Evolutionary conservation across 2,329 filamentous ascomycete genomes (phyloP), one percentile per base, ranked within the genome.

Genomic region (Trichoderma oligosporum): DNA sequence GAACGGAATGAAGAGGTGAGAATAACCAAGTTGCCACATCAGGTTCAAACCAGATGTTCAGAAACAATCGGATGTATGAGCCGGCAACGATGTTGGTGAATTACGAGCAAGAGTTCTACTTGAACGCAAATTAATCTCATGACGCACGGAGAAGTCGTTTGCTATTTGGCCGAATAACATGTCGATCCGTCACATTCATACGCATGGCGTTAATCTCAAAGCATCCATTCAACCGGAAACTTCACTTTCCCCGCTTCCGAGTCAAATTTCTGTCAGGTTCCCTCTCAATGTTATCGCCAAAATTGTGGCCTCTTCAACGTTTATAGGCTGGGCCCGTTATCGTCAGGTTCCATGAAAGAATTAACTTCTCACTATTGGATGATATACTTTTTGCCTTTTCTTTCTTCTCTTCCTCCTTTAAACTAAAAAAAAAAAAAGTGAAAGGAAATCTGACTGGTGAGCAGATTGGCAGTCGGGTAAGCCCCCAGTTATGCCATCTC

Each of bases 161-260:
- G 20, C 4, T 5, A 18, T 25, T 20, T 27, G 33, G 29, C 18
- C 49, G 38, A 35, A 20, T 18, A 4, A 6, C 39, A 14, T 25
- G 38, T 20, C 39, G 6, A 44, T 35, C 25, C 39, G 49, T 54
- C 49, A 54, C 38, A 54, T 54, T 29, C 22, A n/a, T 31, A 24
- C n/a, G 29, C 29, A 45, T 38, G 22, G 12, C 14, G 18, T 36
- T 33, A 53, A 33, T 33, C 29, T 31, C 46, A 49, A 42, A 31
- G 22, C 11, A 38, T 49, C 46, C 46, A 33, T 42, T 53, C 36
- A 35, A 31, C 49, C 16, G 14, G 38, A 38, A 7, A 42, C 42
- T 7, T 8, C 14, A 18, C 36, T 49, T 42, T 35, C 38, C 49
- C 49, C 38, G 27, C 49, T 38, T 9, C 9, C 2, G 27, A 12